These are phyloP conservation scores for Mariannaea elegans DNA, from an alignment of 2,329 filamentous ascomycete genomes.

Conservation along the genomic window DNA sequence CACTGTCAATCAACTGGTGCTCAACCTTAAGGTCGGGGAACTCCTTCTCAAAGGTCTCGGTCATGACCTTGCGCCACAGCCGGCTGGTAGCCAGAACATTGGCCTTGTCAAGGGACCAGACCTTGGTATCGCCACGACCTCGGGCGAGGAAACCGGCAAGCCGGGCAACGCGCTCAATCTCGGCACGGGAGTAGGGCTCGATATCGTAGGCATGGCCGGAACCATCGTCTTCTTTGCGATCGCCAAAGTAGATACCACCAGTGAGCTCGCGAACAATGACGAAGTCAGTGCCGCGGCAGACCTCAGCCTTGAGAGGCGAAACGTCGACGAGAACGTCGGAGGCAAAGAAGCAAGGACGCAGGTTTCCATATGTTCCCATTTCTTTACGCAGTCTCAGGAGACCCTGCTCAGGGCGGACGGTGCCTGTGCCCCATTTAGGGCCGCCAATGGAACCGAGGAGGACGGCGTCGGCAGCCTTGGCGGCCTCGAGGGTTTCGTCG, in stretches of 20 bases:
- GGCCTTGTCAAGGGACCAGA: constrained; percentile 93
- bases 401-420: constrained; percentile 90
- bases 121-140: constrained; percentile 71
- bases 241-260: constrained; percentile 94
- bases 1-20: constrained; percentile 93
- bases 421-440: constrained; percentile 93
- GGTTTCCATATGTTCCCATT: constrained; percentile 92
- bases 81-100: constrained; percentile 92
- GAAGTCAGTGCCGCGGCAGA: constrained; percentile 90
- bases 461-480: constrained; percentile 87
- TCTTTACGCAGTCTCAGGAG: constrained; percentile 92
- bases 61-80: constrained; percentile 88
- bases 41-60: constrained; percentile 85
- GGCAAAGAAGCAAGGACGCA: constrained; percentile 95
- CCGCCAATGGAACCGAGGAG: constrained; percentile 94
- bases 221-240: constrained; percentile 75
- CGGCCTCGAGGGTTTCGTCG: constrained; percentile 81
- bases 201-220: constrained; percentile 81
- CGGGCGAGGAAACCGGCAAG: constrained; percentile 84
- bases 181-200: constrained; percentile 83
- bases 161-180: constrained; percentile 88
- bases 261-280: constrained; percentile 93
- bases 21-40: constrained; percentile 86
- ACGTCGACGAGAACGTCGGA: constrained; percentile 83
- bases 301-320: constrained; percentile 85